Conservation (phyloP, 1,139 yeast genomes). For the Kluyveromyces sp. region DNA sequence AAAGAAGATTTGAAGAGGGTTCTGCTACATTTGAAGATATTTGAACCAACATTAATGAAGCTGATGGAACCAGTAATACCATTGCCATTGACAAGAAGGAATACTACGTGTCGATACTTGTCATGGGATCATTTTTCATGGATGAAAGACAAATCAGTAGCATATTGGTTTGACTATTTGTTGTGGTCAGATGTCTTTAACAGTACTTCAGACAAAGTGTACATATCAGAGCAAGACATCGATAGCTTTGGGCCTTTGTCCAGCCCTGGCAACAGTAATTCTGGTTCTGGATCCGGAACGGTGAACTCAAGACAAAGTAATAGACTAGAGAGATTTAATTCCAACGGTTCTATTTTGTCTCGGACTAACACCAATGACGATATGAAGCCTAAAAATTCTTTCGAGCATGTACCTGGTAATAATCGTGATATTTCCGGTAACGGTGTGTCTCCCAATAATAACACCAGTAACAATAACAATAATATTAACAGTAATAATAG, state of each 20-base stretch:
- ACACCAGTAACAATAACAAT: too few species aligned
- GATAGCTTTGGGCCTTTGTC: background rate
- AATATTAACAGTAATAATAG: background rate
- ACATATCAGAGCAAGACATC: background rate
- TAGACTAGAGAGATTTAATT: constrained; percentile 18
- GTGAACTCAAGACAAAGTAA: constrained; percentile 1
- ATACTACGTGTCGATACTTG: background rate
- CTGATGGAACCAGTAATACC: background rate
- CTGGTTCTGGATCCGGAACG: background rate
- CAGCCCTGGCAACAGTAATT: background rate
- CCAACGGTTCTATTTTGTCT: constrained; percentile 22
- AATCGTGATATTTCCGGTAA: background rate
- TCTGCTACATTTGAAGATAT: constrained; percentile 13
- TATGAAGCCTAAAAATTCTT: background rate
- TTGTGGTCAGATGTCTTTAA: constrained; percentile 56
- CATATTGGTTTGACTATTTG: constrained; percentile 8
- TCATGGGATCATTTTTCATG: background rate
- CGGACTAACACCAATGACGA: constrained; percentile 17
- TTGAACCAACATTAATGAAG: background rate
- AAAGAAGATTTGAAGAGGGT: constrained; percentile 28
- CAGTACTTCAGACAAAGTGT: constrained; percentile 5
- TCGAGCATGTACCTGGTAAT: background rate
- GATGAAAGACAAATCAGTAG: constrained; percentile 3
- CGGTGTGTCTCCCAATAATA: background rate
- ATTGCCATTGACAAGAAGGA: background rate